Base-by-base conservation (phyloP, 75 land plant species). In the Chamaecyparis obtusa region DNA sequence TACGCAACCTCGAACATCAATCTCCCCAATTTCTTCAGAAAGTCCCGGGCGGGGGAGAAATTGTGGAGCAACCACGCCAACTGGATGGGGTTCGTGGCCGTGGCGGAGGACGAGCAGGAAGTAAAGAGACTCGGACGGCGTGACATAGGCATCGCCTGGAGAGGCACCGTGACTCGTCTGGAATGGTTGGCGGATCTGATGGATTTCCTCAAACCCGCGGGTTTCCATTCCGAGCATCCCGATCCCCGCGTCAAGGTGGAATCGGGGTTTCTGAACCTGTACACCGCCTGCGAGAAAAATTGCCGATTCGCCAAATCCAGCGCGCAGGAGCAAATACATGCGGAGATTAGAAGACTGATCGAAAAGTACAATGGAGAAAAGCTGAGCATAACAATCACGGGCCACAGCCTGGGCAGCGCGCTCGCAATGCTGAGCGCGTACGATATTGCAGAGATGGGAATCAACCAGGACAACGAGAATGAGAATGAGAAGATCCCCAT, bases 341-440 rank as follows among this genome's bases (percentile, higher is more conserved):
- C 55, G 55, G 55, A 51, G 55, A 14, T 51, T 14, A 14, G 55
- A 51, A 51, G 55, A 51, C 1, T 51, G 1, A 14, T 51, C 55
- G 55, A 51, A 51, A 51, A 13, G 55, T 51, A 51, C 55, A 51
- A 14, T 14, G 55, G 16, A 51, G 55, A 51, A 51, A 1, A 51
- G 55, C 16, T 51, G 55, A 51, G 55, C 55, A 13, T 51, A 51
- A 51, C 55, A 1, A 32, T 93, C 56, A 92, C 93, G 27, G 97
- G 97, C 19, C 98, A 96, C 88, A 95, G 98, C 92, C 84, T 97
- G 19, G 97, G 99, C 0, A 89, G 91, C 37, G 95, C 97, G 1
- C 84, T 97, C 84, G 96, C 96, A 35, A 86, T 91, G n/a, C 55
- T 95, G 35, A 91, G 92, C 79, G 99, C 96, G 0, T 97, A 92